A percentile compares a stretch with the other conserved stretches of the same genome.
Conservation (phyloP, 208 protist species). For the Leishmania lainsoni region DNA sequence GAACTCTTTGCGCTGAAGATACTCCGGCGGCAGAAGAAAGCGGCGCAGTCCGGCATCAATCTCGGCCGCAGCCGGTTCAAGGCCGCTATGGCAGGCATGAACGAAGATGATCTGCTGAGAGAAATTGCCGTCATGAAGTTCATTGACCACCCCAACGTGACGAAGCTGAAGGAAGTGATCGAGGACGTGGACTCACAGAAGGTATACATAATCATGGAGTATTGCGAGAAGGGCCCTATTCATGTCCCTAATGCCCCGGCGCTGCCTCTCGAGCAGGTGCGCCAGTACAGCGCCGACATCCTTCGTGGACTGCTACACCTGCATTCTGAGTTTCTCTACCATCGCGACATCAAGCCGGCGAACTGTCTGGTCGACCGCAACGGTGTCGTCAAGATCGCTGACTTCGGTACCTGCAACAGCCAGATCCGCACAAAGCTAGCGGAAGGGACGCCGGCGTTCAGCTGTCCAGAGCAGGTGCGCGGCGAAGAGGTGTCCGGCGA, state of each 20-base stretch:
- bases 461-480: conserved; percentile 69
- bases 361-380: conserved; percentile 78
- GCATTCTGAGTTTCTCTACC: conserved; percentile 79
- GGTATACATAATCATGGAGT: conserved; percentile 95
- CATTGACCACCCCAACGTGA: conserved; percentile 95
- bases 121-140: conserved; percentile 97
- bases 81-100: conserved; percentile 13
- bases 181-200: conserved; percentile 91
- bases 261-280: conserved; percentile 52
- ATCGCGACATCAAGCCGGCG: conserved; percentile 83
- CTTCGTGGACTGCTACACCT: conserved; percentile 74
- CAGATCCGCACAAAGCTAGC: conserved; percentile 35
- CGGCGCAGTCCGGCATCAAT: conserved; percentile 1
- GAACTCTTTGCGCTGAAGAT: conserved; percentile 88
- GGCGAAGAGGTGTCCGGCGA: conserved; percentile 61
- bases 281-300: conserved; percentile 63
- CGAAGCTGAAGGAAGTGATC: conserved; percentile 95
- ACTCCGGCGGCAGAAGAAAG: conserved; percentile 43
- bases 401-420: conserved; percentile 89
- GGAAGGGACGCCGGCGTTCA: conserved; percentile 84
- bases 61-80: conserved; percentile 28
- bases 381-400: conserved; percentile 81
- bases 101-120: conserved; percentile 80
- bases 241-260: conserved; percentile 57
- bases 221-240: conserved; percentile 83